These are phyloP conservation scores for Pichia sp. DNA, from an alignment of 1,139 yeast species.

Conservation along the genomic window DNA sequence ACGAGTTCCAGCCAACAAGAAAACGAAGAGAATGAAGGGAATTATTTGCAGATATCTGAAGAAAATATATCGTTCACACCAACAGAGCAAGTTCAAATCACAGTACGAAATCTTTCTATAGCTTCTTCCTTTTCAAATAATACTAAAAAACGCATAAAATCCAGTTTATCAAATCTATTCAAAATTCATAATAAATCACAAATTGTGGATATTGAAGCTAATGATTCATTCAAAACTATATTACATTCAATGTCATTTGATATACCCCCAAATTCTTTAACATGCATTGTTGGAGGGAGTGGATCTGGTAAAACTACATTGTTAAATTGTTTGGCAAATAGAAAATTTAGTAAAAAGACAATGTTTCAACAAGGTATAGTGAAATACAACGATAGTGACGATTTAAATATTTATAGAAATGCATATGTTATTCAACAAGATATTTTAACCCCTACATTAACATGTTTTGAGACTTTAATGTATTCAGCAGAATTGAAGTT, in stretches of 20 bases:
- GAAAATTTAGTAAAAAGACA: constrained; percentile 37
- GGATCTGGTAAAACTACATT: constrained; percentile 87
- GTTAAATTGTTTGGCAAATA: constrained; percentile 62
- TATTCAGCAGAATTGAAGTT: constrained; percentile 69
- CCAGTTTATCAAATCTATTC: too few species aligned
- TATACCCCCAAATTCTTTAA: constrained; percentile 44
- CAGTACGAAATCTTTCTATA: constrained; percentile 18
- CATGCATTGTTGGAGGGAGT: constrained; percentile 79
- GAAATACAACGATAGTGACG: constrained; percentile 34
- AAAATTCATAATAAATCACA: too few species aligned
- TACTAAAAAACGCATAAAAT: not conserved
- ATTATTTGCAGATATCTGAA: constrained; percentile 3
- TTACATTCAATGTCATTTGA: constrained; percentile 47
- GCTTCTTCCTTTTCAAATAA: constrained; percentile 8
- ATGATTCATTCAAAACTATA: constrained; percentile 24
- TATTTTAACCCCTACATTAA: constrained; percentile 60
- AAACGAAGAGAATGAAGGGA: not conserved
- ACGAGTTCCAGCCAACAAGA: too few species aligned
- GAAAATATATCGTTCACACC: constrained; percentile 19
- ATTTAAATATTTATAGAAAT: constrained; percentile 35
- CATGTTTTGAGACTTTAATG: constrained; percentile 62
- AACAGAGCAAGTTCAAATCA: constrained; percentile 17
- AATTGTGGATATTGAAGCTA: constrained; percentile 18
- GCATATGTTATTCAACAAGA: constrained; percentile 81
- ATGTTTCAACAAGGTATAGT: constrained; percentile 26